Percentiles rank a stretch among this genome's conserved stretches.
Conservation (phyloP, 371 early-diverging fungal species). For the Circinella minor region DNA sequence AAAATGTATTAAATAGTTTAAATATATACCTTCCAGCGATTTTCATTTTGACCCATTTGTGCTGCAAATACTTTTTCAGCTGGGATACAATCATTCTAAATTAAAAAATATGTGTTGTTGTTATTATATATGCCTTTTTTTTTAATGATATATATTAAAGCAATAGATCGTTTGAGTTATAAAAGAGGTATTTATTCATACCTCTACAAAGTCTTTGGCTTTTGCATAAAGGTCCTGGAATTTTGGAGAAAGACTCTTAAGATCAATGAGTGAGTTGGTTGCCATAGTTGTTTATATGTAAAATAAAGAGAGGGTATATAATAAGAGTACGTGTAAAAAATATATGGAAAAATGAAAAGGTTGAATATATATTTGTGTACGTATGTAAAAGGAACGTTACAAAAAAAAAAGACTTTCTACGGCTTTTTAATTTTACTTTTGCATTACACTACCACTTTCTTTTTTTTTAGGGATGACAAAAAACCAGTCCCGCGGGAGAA, state of each 20-base stretch:
- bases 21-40: constrained; percentile 81
- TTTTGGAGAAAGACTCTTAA: constrained; percentile 61
- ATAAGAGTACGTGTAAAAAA: background rate
- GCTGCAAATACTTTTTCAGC: constrained; percentile 78
- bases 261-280: constrained; percentile 47
- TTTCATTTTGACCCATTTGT: constrained; percentile 76
- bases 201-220: constrained; percentile 82
- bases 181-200: constrained; percentile 21
- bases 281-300: constrained; percentile 32
- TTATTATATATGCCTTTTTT: too few relatives aligned
- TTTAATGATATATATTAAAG: too few relatives aligned
- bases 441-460: background rate
- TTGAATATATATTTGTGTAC: too few relatives aligned
- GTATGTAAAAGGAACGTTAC: too few relatives aligned
- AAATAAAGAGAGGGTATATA: constrained; percentile 7
- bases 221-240: constrained; percentile 70
- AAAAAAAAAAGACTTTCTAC: too few relatives aligned
- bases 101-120: background rate
- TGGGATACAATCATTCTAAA: constrained; percentile 92
- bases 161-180: too few relatives aligned
- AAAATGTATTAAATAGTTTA: too few relatives aligned
- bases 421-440: too few relatives aligned
- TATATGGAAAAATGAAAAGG: too few relatives aligned
- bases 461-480: constrained; percentile 3
- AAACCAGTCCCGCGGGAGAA: constrained; percentile 13